Percentiles rank a stretch among this genome's conserved stretches.
Evolutionary conservation across 371 early-diverging fungal genomes (phyloP).

Genomic region (Chytridium lagenaria): DNA sequence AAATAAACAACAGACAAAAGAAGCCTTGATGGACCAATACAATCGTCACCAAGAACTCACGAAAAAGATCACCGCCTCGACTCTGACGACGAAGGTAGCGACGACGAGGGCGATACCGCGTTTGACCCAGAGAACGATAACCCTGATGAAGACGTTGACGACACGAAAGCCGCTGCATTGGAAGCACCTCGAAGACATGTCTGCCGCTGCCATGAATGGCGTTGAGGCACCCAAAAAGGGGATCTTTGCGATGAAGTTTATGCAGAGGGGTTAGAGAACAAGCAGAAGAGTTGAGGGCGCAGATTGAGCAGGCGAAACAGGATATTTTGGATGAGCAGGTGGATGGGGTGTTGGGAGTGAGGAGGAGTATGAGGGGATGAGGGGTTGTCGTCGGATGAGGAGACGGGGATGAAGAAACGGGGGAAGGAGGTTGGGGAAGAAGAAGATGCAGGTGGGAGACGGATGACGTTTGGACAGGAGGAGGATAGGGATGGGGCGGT

Average conservation of each 20-base stretch:
- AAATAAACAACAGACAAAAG: constrained; percentile 76
- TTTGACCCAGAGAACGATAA: too few relatives aligned
- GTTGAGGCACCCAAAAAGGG: constrained; percentile 69
- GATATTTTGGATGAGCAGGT: constrained; percentile 48
- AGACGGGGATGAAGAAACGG: constrained; percentile 15
- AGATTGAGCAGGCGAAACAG: constrained; percentile 58
- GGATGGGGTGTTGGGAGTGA: too few relatives aligned
- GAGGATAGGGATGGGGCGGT: constrained; percentile 19
- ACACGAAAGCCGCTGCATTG: constrained; percentile 37
- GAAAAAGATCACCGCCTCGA: constrained; percentile 74
- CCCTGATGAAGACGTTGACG: constrained; percentile 42
- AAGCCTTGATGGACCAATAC: constrained; percentile 88
- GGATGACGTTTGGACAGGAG: background rate
- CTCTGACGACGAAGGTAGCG: constrained; percentile 42
- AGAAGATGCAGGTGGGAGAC: constrained; percentile 2
- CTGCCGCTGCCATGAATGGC: constrained; percentile 18
- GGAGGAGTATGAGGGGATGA: constrained; percentile 38
- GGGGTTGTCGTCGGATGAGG: constrained; percentile 7
- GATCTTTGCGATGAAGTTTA: constrained; percentile 94
- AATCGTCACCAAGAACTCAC: constrained; percentile 78
- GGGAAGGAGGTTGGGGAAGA: constrained; percentile 6
- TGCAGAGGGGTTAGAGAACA: constrained; percentile 66
- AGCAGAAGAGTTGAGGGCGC: constrained; percentile 49
- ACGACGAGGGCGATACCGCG: too few relatives aligned
- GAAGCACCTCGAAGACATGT: constrained; percentile 36